Conservation (phyloP, 331 rosid genomes). For the Malus hybrid region DNA sequence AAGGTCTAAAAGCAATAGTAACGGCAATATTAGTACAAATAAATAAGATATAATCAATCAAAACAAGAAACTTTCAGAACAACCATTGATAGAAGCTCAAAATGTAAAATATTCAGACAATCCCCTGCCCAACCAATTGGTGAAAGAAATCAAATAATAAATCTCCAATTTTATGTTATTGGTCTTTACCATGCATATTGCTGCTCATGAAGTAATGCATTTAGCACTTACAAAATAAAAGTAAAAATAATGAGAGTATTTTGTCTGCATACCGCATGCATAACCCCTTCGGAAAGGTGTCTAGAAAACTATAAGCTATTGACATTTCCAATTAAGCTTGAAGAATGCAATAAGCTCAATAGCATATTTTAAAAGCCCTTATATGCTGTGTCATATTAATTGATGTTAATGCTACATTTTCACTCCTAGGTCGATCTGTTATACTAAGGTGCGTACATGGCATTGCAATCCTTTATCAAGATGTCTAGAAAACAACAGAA, state of each 20-base stretch:
- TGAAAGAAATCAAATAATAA: background rate
- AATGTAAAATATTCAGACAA: background rate
- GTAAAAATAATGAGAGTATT: conserved; percentile 4
- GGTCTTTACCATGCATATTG: background rate
- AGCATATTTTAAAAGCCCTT: background rate
- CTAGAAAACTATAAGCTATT: too few species aligned
- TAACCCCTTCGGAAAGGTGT: conserved; percentile 52
- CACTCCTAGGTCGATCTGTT: background rate
- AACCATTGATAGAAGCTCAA: background rate
- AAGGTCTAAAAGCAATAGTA: background rate
- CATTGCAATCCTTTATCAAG: background rate
- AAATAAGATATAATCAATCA: background rate
- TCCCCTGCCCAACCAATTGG: background rate
- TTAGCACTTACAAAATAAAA: background rate
- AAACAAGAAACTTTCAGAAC: background rate
- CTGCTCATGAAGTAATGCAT: background rate
- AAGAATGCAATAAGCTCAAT: background rate
- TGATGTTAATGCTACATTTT: background rate
- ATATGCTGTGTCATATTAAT: background rate
- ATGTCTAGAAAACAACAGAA: background rate
- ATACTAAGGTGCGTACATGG: background rate
- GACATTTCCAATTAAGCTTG: background rate
- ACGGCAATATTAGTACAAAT: background rate
- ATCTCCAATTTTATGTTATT: background rate
- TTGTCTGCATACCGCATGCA: conserved; percentile 63